Percentiles rank a stretch among this genome's conserved stretches.
Evolutionary conservation across 179 eudicot genomes (phyloP).

Genomic region (Pouteria campechiana): DNA sequence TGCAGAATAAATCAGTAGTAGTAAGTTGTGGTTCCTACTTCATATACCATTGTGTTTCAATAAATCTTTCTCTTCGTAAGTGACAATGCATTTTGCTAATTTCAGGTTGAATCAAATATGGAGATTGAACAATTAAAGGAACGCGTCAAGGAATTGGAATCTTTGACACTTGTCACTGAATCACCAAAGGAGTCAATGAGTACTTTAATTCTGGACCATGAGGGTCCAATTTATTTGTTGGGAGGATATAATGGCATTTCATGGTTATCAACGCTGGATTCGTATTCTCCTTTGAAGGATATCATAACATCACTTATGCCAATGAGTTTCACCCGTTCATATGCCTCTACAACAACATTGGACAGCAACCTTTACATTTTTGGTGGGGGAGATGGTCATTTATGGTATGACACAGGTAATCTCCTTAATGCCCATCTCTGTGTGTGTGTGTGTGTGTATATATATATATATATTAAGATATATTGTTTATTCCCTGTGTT

Average conservation of each 20-base stretch:
- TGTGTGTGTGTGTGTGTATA: conserved; percentile 1
- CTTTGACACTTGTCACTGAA: conserved; percentile 10
- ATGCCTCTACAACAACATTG: conserved; percentile 46
- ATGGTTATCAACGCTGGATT: conserved; percentile 49
- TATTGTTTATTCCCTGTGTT: no score
- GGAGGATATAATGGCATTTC: conserved; percentile 74
- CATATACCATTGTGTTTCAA: no score
- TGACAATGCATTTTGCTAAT: no score
- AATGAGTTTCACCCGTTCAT: conserved; percentile 46
- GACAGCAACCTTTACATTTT: conserved; percentile 50
- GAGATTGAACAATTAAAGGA: conserved; percentile 36
- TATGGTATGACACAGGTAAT: conserved; percentile 70
- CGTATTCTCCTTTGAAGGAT: conserved; percentile 55
- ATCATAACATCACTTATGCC: conserved; percentile 35
- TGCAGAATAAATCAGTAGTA: no score
- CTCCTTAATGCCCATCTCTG: background rate
- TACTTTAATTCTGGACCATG: conserved; percentile 22
- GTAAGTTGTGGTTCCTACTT: no score
- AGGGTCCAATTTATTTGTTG: conserved; percentile 33
- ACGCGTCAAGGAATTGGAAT: conserved; percentile 23
- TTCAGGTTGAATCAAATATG: conserved; percentile 38
- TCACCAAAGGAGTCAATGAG: conserved; percentile 11
- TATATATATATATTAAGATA: background rate
- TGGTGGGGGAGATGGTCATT: conserved; percentile 51
- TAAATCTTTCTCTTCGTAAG: no score